These are phyloP conservation scores for Trifolium pratense DNA, from an alignment of 306 rosid species.

Conservation along the genomic window DNA sequence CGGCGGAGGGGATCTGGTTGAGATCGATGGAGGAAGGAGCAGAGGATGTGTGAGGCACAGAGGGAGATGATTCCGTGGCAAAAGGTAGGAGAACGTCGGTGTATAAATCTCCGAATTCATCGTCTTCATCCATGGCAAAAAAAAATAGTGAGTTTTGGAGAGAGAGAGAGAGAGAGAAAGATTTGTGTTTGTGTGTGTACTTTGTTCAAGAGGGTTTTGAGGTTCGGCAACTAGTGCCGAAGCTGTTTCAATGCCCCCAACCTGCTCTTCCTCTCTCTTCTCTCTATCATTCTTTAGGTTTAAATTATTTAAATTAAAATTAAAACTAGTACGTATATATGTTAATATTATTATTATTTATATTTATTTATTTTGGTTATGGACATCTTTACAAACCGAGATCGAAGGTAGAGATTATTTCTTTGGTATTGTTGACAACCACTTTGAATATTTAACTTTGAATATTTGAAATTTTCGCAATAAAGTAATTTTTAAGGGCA, in stretches of 20 bases:
- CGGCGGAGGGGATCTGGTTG: slow-evolving; percentile 51
- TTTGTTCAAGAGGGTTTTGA: slow-evolving; percentile 38
- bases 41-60: slow-evolving; percentile 35
- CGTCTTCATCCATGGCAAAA: slow-evolving; percentile 91
- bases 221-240: slow-evolving; percentile 35
- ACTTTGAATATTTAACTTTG: too few relatives aligned
- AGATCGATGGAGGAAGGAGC: slow-evolving; percentile 68
- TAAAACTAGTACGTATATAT: too few relatives aligned
- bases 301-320: too few relatives aligned
- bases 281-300: slow-evolving; percentile 27
- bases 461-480: too few relatives aligned
- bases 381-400: too few relatives aligned
- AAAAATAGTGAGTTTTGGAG: neutral
- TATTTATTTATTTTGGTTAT: too few relatives aligned
- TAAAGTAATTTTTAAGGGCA: too few relatives aligned
- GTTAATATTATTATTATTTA: too few relatives aligned
- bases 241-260: slow-evolving; percentile 25
- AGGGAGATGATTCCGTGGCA: slow-evolving; percentile 53
- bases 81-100: slow-evolving; percentile 86
- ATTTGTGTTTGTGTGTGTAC: slow-evolving; percentile 12
- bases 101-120: slow-evolving; percentile 99
- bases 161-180: neutral
- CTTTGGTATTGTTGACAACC: too few relatives aligned
- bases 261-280: neutral
- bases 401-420: too few relatives aligned